Percentiles rank a stretch among this genome's conserved stretches.
Conservation (phyloP, 331 rosid species). For the Pyrus hybrid region DNA sequence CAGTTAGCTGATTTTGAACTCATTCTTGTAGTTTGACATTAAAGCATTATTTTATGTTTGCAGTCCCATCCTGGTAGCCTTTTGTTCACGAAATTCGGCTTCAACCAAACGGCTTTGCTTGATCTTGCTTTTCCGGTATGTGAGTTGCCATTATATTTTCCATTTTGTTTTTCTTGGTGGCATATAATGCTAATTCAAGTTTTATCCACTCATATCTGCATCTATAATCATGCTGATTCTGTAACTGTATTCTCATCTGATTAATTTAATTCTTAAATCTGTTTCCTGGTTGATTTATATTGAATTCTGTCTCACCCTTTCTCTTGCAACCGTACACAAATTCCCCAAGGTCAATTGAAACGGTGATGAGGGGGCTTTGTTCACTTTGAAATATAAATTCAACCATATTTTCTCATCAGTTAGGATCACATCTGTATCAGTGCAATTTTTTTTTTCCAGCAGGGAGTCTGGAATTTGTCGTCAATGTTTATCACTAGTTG, state of each 20-base stretch:
- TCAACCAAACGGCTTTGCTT: conserved; percentile 77
- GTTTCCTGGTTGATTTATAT: neutral
- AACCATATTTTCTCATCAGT: no score
- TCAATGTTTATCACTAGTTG: no score
- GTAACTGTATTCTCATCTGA: neutral
- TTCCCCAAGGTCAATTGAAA: no score
- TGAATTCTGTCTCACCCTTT: neutral
- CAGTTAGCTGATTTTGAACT: conserved; percentile 3
- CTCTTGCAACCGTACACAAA: neutral
- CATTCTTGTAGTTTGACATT: neutral
- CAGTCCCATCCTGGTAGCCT: conserved; percentile 84
- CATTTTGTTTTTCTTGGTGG: neutral
- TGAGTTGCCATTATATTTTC: neutral
- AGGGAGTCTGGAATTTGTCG: no score
- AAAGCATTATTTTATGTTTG: conserved; percentile 3
- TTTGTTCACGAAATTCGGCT: conserved; percentile 80
- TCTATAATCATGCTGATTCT: neutral
- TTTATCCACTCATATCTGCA: neutral
- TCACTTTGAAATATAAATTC: neutral
- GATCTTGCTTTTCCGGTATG: conserved; percentile 96
- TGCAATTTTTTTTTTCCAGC: no score
- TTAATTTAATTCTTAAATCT: neutral
- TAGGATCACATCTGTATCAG: no score
- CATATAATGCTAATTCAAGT: no score
- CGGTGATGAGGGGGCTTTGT: no score